Evolutionary conservation across 2,329 filamentous ascomycete genomes (phyloP).

Genomic region (Colletotrichum higginsianum): DNA sequence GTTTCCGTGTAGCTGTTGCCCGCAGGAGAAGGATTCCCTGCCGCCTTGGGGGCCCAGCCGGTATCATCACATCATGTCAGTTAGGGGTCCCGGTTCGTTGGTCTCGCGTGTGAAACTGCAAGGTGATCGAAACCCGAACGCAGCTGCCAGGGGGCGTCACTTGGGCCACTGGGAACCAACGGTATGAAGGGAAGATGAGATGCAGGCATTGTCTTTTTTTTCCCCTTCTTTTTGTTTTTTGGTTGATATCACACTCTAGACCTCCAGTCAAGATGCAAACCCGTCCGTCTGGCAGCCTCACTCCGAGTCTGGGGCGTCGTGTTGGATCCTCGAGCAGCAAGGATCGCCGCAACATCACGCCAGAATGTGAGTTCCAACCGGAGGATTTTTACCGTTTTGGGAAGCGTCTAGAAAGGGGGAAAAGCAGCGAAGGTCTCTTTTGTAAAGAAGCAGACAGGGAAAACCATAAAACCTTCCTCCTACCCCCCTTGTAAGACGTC

Average conservation of each 20-base stretch:
- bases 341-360: constrained; percentile 22
- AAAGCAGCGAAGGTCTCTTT: background rate
- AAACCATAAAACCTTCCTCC: background rate
- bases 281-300: constrained; percentile 30
- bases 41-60: too few relatives aligned
- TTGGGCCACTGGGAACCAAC: constrained; percentile 13
- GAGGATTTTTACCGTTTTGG: constrained; percentile 5
- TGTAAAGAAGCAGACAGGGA: background rate
- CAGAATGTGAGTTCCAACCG: background rate
- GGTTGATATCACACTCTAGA: too few relatives aligned
- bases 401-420: constrained; percentile 9
- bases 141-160: background rate
- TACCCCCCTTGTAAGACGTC: too few relatives aligned
- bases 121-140: constrained; percentile 26
- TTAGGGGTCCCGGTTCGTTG: background rate
- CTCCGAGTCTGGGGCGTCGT: background rate
- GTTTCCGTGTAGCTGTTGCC: too few relatives aligned
- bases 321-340: background rate
- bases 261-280: constrained; percentile 5
- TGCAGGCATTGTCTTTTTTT: too few relatives aligned
- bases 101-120: constrained; percentile 20
- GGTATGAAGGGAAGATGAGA: background rate
- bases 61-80: background rate
- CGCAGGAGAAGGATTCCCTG: background rate
- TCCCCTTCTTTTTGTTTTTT: too few relatives aligned